phyloP scores from a whole-genome alignment of 1,284 basidiomycete genomes.

The Neolentinus lepideus region DNA sequence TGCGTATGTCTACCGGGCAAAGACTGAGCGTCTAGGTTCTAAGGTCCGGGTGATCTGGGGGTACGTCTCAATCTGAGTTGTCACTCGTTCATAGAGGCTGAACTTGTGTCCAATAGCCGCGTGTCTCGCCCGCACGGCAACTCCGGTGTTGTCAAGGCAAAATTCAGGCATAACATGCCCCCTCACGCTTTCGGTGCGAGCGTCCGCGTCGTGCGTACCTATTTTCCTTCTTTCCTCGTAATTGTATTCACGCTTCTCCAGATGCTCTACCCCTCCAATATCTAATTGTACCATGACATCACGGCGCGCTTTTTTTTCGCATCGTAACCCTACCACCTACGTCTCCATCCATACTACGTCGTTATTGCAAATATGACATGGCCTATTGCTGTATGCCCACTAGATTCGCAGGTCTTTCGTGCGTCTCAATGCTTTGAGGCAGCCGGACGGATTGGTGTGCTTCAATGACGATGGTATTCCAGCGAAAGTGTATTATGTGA shows the following conservation, averaged over 20 bases:
- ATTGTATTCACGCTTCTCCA: conserved; percentile 12
- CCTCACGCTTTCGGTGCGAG: conserved; percentile 93
- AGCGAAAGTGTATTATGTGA: neutral
- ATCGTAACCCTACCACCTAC: conserved; percentile 4
- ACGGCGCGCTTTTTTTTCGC: no score
- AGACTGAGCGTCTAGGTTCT: conserved; percentile 87
- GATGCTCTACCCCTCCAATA: conserved; percentile 50
- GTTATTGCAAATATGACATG: conserved; percentile 45
- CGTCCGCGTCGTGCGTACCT: conserved; percentile 80
- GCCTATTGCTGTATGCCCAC: conserved; percentile 11
- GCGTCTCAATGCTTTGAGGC: neutral
- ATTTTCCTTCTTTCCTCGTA: conserved; percentile 3
- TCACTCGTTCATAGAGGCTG: neutral
- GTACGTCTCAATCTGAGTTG: conserved; percentile 33
- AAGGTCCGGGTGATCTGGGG: conserved; percentile 98
- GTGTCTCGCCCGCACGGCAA: conserved; percentile 92
- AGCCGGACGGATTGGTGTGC: neutral
- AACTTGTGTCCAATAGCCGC: conserved; percentile 40
- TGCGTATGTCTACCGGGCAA: conserved; percentile 96
- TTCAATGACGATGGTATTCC: neutral
- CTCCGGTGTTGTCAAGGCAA: conserved; percentile 95
- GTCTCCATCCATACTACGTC: conserved; percentile 32
- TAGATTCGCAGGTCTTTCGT: neutral
- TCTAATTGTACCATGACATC: conserved; percentile 27
- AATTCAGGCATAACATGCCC: conserved; percentile 96